Base-by-base conservation (phyloP, 2,329 filamentous ascomycete species). In the Colletotrichum caudatum region DNA sequence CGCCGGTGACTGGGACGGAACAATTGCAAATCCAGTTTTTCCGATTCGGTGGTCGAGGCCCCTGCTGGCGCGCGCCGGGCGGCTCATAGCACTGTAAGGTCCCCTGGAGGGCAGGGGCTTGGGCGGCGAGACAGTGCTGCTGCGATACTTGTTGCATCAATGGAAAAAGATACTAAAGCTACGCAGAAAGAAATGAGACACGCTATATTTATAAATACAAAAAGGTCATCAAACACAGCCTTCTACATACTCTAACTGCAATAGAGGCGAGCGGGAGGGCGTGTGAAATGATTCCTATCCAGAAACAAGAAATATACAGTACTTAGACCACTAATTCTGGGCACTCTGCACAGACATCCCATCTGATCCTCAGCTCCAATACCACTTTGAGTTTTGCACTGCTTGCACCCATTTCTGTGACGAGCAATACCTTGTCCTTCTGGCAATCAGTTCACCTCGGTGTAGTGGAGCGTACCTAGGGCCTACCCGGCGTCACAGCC, bases 21-120 rank as follows among this genome's bases (percentile, higher is more conserved):
- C 44, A 72, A 72, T 72, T 69, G 65, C 51, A 72, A 69, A 72
- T 72, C 66, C 44, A 64, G 69, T 72, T 72, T 69, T 64, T 72
- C 69, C 69, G 69, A 72, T 69, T 69, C 66, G 69, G 54, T 57
- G 39, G 46, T 26, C 16, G 26, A 50, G 37, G 1, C 20, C 33
- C 16, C 29, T 23, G 48, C 44, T 1, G 64, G 48, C 16, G 29
- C 35, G 35, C 35, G 35, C 35, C 2, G 35, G 35, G 9, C 35
- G 29, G 39, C 20, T 61, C 50, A 14, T 5, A 50, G 41, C 41
- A 26, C 29, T 50, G 26, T 23, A 16, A 23, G 41, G 58, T 12
- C 20, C 59, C 26, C 39, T 60, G 57, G 20, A 33, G 23, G 48
- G 23, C 23, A 29, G 23, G 5, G 11, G 26, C 6, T 2, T 54